Base-by-base conservation (phyloP, 345 rosid genomes). In the Pugionium dolabratum region DNA sequence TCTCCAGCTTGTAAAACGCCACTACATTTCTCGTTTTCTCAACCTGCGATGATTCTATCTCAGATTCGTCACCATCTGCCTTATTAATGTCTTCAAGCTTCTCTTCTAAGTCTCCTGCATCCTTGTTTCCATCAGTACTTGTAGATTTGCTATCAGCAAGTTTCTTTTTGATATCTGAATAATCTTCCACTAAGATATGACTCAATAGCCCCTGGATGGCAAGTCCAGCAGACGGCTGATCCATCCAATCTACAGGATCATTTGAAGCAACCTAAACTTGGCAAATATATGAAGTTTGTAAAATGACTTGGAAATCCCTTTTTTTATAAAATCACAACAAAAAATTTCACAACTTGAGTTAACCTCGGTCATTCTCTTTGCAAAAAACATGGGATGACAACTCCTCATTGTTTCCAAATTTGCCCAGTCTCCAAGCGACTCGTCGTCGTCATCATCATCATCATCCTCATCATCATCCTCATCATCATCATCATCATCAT, bases 381-480 rank as follows among this genome's bases (percentile, higher is more conserved):
- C 99, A 67, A 90, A 94, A 79, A 73, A 85, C 89, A 88, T 84
- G 51, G 99, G 99, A 79, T 94, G 99, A 69, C 96, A 86, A 68
- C 78, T 80, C 55, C 89, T 85, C 99, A 90, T 83, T 2, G 96
- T 90, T 61, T 90, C 96, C 81, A 84, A 80, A 40, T 85, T 85
- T 59, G 95, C 92, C 97, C 97, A 90, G 78, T 90, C 97, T 59
- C 95, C 88, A 54, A 82, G 80, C 2, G 76, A 48, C 46, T 80
- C 96, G 71, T 86, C 85, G 33, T 82, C 80, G 36, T 77, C 83
- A 34, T 80, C 87, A 31, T 75, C 85, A 58, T 79, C 83, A 2
- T 85, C 81, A 41, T 73, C 76, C 0, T 79, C 95, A 59, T 83
- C 81, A 18, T 18, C 18, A 18, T 18, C 18, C 18, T 18, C 18